Evolutionary conservation across 2,329 filamentous ascomycete species (phyloP), one percentile per base, ranked within the genome.

Genomic region (Eurotiales sp.): DNA sequence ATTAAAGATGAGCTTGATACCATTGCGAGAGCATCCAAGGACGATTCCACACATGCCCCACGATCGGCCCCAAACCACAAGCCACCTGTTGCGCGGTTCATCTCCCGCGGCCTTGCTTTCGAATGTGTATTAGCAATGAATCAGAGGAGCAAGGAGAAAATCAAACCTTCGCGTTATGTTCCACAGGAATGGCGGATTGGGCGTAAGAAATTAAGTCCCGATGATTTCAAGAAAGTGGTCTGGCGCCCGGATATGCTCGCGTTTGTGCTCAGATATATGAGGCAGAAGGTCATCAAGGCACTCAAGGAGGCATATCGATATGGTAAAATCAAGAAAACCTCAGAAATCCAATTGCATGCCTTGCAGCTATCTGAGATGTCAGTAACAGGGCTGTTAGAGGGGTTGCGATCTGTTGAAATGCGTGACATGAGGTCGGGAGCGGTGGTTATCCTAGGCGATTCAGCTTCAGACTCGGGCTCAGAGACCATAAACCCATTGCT

Each of bases 191-290:
- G 51, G 51, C 29, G 19, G 12, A n/a, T 15, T 6, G 11, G 17
- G 7, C 21, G 15, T 19, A 43, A 27, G 1, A 46, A 64, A 6
- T 37, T 68, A 21, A 63, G 60, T 1, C 39, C 55, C 6, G 41
- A 46, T 2, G 58, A 68, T 11, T 52, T 67, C 19, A 62, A 59
- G 23, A 60, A 61, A 4, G 48, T 75, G 11, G 61, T 74, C 1
- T 79, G 76, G 75, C 66, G 74, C 12, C 61, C 72, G 45, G 74
- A 79, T 58, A 77, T 78, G 71, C 60, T 73, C 3, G 62, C 67
- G 3, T 67, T 76, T 41, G 58, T 77, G 3, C 56, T 73, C 0
- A 57, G 55, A 6, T 54, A 68, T 41, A 62, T 77, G 61, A 66
- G 67, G 17, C 64, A 60, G 40, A 61, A 68, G 8, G 62, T 68